phyloP scores from a whole-genome alignment of 495 filamentous ascomycete genomes.

The Tuber aestivum region DNA sequence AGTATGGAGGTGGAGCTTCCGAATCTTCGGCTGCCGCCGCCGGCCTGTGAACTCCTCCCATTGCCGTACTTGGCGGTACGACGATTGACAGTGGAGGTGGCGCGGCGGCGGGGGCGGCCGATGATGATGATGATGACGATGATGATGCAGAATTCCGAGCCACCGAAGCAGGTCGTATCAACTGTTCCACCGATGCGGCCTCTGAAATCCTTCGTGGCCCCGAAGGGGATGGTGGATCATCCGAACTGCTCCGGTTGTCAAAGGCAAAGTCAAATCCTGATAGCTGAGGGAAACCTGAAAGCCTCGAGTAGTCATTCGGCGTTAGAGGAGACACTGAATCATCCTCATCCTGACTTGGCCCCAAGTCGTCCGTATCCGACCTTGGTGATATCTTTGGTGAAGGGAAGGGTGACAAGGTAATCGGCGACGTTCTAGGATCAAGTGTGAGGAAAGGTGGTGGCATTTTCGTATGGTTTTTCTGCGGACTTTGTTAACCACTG shows the following conservation, averaged over 20 bases:
- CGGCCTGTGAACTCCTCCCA: conserved; percentile 21
- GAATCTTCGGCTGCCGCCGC: background rate
- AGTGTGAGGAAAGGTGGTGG: conserved; percentile 28
- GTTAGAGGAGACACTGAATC: conserved; percentile 24
- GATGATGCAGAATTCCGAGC: background rate
- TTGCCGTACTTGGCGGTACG: background rate
- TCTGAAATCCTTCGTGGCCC: background rate
- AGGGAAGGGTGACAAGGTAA: conserved; percentile 16
- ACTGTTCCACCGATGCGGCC: background rate
- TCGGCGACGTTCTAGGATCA: conserved; percentile 22
- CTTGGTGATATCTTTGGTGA: conserved; percentile 16
- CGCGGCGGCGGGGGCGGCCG: background rate
- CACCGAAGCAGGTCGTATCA: background rate
- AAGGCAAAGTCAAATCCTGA: conserved; percentile 25
- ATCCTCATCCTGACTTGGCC: background rate
- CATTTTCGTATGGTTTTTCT: conserved; percentile 16
- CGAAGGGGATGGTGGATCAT: conserved; percentile 10
- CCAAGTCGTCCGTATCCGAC: background rate
- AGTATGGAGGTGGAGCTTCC: conserved; percentile 27
- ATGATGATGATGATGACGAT: background rate
- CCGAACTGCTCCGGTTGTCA: background rate
- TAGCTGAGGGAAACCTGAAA: conserved; percentile 27
- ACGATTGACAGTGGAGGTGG: background rate
- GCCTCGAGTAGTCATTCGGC: conserved; percentile 18
- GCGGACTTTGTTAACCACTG: background rate